Evolutionary conservation across 208 protist species (phyloP).

Genomic region (Angomonas deanei): DNA sequence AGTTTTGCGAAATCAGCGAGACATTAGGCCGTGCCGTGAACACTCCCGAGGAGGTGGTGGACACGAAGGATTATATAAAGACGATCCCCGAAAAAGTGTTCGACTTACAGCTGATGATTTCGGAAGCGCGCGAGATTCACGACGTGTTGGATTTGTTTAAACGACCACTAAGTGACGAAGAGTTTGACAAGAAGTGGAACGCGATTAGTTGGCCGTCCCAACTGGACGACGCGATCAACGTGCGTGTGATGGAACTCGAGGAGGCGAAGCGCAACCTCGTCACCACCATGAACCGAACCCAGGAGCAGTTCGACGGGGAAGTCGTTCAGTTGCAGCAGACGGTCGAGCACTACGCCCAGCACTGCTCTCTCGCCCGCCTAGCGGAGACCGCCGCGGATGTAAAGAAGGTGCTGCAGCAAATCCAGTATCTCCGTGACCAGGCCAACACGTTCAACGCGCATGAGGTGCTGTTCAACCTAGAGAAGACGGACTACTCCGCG

Average conservation of each 20-base stretch:
- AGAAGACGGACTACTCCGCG: conserved; percentile 91
- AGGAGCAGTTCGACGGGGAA: conserved; percentile 82
- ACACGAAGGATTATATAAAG: conserved; percentile 87
- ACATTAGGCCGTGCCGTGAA: conserved; percentile 62
- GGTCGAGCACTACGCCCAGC: conserved; percentile 83
- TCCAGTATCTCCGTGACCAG: conserved; percentile 78
- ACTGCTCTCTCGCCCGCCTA: conserved; percentile 78
- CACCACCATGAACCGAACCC: conserved; percentile 73
- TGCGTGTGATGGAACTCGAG: conserved; percentile 88
- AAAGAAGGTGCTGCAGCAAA: conserved; percentile 69
- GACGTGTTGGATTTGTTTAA: conserved; percentile 91
- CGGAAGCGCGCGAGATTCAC: conserved; percentile 74
- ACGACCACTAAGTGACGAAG: conserved; percentile 80
- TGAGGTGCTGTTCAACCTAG: conserved; percentile 92
- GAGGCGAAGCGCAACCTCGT: conserved; percentile 87
- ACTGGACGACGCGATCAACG: conserved; percentile 87
- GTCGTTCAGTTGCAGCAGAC: conserved; percentile 63
- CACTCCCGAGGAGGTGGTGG: conserved; percentile 87
- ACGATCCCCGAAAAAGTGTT: conserved; percentile 84
- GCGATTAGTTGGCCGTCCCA: conserved; percentile 86
- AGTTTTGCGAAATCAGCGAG: conserved; percentile 63
- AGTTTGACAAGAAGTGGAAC: conserved; percentile 92
- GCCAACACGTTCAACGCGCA: conserved; percentile 92
- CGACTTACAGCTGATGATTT: conserved; percentile 69
- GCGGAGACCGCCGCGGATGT: conserved; percentile 91